A percentile compares a stretch with the other conserved stretches of the same genome.
These are phyloP conservation scores for Fusarium transvaalense DNA, from an alignment of 2,329 filamentous ascomycete genomes.

Conservation along the genomic window DNA sequence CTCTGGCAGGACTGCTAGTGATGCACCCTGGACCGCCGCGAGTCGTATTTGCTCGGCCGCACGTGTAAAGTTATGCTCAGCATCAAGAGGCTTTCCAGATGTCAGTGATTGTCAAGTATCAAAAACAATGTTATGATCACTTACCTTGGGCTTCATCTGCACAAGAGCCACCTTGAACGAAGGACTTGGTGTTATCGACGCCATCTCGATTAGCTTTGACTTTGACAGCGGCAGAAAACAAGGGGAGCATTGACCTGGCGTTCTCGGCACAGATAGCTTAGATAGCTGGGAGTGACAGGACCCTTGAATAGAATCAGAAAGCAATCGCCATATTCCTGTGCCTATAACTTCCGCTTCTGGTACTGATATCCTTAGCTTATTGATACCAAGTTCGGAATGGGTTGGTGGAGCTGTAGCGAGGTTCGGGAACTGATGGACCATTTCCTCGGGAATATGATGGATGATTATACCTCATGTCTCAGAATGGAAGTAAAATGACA, in stretches of 20 bases:
- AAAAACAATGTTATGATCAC: not conserved
- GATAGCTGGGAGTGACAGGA: not conserved
- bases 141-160: slow-evolving; percentile 43
- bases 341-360: slow-evolving; percentile 15
- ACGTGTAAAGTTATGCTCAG: slow-evolving; percentile 38
- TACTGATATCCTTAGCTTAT: slow-evolving; percentile 29
- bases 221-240: not conserved
- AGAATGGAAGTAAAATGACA: not conserved
- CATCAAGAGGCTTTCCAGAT: slow-evolving; percentile 36
- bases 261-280: not conserved
- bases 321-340: slow-evolving; percentile 7
- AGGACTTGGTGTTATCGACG: slow-evolving; percentile 10
- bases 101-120: not conserved
- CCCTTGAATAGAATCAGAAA: not conserved
- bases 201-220: slow-evolving; percentile 20
- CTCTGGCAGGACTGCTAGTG: slow-evolving; percentile 74
- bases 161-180: slow-evolving; percentile 41
- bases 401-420: slow-evolving; percentile 17
- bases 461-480: not conserved
- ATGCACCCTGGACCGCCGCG: slow-evolving; percentile 29
- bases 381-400: slow-evolving; percentile 18
- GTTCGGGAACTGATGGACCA: not conserved
- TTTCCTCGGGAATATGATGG: not conserved
- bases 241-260: slow-evolving; percentile 3
- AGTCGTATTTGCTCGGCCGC: slow-evolving; percentile 35